These are phyloP conservation scores for Suillus cothurnatus DNA, from an alignment of 768 basidiomycete species.

Conservation along the genomic window DNA sequence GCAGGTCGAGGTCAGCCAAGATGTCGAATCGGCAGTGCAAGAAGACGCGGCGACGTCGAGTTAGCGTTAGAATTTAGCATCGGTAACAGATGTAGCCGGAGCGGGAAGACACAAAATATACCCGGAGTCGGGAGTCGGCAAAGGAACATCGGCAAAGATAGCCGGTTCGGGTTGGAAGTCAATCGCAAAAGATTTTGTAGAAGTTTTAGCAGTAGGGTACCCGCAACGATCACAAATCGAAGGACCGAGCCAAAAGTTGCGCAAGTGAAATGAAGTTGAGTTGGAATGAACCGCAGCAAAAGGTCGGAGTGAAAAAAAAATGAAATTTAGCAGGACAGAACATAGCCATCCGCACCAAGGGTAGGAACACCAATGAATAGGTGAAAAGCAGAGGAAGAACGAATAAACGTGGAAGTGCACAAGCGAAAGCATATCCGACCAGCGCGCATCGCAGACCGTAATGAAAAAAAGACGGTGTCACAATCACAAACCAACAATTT, in stretches of 20 bases:
- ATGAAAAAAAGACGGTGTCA: not conserved
- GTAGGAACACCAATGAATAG: not conserved
- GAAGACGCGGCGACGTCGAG: not conserved
- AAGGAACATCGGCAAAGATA: not conserved
- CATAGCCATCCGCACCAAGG: slow-evolving; percentile 1
- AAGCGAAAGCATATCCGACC: not conserved
- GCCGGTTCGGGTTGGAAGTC: not conserved
- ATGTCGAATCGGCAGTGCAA: not conserved
- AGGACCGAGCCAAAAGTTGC: not conserved
- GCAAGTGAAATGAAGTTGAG: not conserved
- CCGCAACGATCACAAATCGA: not conserved
- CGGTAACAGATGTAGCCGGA: not conserved
- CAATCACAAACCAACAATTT: not conserved
- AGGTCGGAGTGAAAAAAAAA: not conserved
- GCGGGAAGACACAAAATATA: not conserved
- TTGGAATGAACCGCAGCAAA: not conserved
- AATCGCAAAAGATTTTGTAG: not conserved
- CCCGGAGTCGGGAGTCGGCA: slow-evolving; percentile 3
- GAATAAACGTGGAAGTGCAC: not conserved
- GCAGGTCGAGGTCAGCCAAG: not conserved
- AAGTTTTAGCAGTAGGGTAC: not conserved
- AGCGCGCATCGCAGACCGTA: not conserved
- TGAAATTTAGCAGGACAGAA: not conserved
- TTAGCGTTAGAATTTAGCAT: not conserved
- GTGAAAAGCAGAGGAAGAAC: not conserved